A percentile compares a stretch with the other conserved stretches of the same genome.
phyloP scores from a whole-genome alignment of 768 basidiomycete genomes.

The Dioszegia aurantiaca region DNA sequence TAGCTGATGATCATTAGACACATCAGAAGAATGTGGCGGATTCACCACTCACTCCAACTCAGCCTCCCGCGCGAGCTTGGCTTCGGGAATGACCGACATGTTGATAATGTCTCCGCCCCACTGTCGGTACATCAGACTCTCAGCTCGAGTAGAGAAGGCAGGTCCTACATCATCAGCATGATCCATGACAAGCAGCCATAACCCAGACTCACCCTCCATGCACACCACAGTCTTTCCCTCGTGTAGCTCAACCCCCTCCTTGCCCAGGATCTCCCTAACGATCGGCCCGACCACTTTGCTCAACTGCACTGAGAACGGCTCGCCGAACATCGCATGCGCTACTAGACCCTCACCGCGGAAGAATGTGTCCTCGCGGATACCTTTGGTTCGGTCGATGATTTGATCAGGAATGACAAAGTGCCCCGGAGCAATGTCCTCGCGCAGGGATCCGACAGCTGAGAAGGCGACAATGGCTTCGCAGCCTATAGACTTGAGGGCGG shows the following conservation, averaged over 20 bases:
- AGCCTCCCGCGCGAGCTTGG: slow-evolving; percentile 94
- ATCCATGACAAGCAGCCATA: not conserved
- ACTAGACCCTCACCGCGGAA: slow-evolving; percentile 80
- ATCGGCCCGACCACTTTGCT: slow-evolving; percentile 46
- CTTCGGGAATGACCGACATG: slow-evolving; percentile 94
- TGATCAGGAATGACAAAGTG: slow-evolving; percentile 83
- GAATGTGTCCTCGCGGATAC: slow-evolving; percentile 79
- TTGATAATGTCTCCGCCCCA: slow-evolving; percentile 67
- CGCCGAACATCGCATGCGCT: slow-evolving; percentile 90
- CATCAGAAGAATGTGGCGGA: not conserved
- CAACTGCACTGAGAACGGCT: slow-evolving; percentile 67
- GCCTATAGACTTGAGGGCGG: slow-evolving; percentile 88
- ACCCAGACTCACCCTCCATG: slow-evolving; percentile 90
- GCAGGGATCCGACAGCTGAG: slow-evolving; percentile 88
- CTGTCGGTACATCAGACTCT: slow-evolving; percentile 86
- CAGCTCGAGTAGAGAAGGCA: slow-evolving; percentile 96
- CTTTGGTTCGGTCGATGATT: slow-evolving; percentile 96
- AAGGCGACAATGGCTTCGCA: slow-evolving; percentile 87
- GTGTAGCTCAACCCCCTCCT: slow-evolving; percentile 69
- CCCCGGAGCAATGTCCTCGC: slow-evolving; percentile 88
- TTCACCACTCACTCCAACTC: slow-evolving; percentile 69
- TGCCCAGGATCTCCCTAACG: slow-evolving; percentile 64
- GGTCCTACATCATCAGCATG: slow-evolving; percentile 31
- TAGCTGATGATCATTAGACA: slow-evolving; percentile 63
- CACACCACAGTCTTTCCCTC: slow-evolving; percentile 82